Base-by-base conservation (phyloP, 352 stramenopile genomes). In the Globisporangium barbulae region DNA sequence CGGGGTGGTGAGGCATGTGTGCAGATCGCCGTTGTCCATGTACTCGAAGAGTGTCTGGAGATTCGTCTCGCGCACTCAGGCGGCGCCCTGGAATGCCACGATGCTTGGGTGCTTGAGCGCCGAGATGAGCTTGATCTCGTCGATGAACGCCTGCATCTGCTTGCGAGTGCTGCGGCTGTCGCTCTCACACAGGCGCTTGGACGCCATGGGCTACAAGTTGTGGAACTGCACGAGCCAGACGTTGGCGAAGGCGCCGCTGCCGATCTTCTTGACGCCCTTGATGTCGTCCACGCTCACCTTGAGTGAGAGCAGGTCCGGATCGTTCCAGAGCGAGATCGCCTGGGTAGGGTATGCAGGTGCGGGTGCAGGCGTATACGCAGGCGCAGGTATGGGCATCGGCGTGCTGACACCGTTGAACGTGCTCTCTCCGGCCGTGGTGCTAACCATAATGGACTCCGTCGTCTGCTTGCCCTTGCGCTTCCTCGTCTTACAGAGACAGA, bases 141-240 rank as follows among this genome's bases (percentile, higher is more conserved):
- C 10, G 22, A 55, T 37, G 28, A 55, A 55, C 1, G 1, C 25
- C 5, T 55, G 3, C 2, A 12, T 41, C 10, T 3, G 22, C 8
- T 5, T 10, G 1, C 22, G 49, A 2, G 9, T 37, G 3, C 6
- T 0, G 7, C 8, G 3, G 7, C 31, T 28, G 8, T 35, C n/a
- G 4, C 28, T 13, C 25, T 2, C 5, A 35, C 28, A 12, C 48
- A 56, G 50, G 0, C 50, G 50, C 50, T 54, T 54, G 6, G 76
- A 69, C 9, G 76, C 73, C 5, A 75, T 48, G 5, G 75, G 47
- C n/a, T 72, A 57, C 0, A 59, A 56, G 2, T 68, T 33, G 6
- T 65, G 72, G 30, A 79, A 85, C 22, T 67, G 61, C 2, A 81
- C 72, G 33, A 85, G 74, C 61, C 65, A 83, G 0, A 85, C 72